Conservation (phyloP, 73 alveolate species). For the Paramecium caudatum region DNA sequence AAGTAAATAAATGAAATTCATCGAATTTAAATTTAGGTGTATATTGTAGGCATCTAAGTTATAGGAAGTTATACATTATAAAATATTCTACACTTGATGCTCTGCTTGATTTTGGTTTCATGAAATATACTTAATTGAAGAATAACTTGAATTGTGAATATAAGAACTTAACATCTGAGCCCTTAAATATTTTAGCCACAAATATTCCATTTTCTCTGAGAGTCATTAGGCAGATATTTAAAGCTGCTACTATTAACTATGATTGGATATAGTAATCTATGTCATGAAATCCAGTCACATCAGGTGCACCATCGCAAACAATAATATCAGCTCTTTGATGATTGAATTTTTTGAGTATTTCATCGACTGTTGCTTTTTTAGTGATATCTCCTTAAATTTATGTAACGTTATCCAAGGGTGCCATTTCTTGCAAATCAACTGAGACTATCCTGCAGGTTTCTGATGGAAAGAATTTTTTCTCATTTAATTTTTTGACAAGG, state of each 20-base stretch:
- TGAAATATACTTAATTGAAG: conserved; percentile 79
- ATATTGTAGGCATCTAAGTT: conserved; percentile 54
- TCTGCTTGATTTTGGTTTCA: conserved; percentile 76
- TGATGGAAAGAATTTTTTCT: conserved; percentile 72
- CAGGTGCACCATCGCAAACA: conserved; percentile 99
- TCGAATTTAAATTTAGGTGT: conserved; percentile 28
- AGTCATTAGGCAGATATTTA: conserved; percentile 89
- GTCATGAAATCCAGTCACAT: conserved; percentile 97
- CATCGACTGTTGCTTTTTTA: conserved; percentile 93
- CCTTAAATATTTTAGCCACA: conserved; percentile 97
- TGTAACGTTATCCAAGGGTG: conserved; percentile 96
- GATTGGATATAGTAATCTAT: conserved; percentile 95
- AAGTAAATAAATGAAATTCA: conserved; percentile 63
- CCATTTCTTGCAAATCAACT: conserved; percentile 96
- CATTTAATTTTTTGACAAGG: conserved; percentile 79
- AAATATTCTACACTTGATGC: conserved; percentile 77
- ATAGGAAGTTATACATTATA: conserved; percentile 16
- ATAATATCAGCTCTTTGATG: conserved; percentile 91
- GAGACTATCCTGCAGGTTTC: conserved; percentile 88
- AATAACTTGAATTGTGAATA: conserved; percentile 89
- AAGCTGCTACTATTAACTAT: conserved; percentile 94
- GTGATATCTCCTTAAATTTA: conserved; percentile 97
- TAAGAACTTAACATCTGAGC: conserved; percentile 90
- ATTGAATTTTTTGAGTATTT: conserved; percentile 85
- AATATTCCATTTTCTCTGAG: conserved; percentile 93